Conservation (phyloP, 805 yeast genomes). For the Scheffersomyces spartinae region DNA sequence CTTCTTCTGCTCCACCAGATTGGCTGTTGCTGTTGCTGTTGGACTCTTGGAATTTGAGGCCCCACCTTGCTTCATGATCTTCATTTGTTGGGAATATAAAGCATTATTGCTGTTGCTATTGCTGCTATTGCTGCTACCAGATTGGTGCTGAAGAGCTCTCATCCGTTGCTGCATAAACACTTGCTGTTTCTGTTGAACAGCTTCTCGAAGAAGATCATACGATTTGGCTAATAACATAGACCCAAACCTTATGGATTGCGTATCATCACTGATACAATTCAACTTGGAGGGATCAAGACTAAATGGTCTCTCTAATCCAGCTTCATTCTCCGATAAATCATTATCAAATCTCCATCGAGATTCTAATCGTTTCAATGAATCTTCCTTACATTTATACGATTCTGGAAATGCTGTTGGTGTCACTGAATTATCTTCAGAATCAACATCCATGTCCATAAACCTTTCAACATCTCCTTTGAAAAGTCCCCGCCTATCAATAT, state of each 20-base stretch:
- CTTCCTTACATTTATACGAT: constrained; percentile 5
- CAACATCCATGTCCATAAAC: constrained; percentile 15
- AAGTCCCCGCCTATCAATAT: constrained; percentile 65
- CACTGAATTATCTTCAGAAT: constrained; percentile 9
- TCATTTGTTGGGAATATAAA: no score
- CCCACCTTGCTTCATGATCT: no score
- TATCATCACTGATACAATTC: constrained; percentile 73
- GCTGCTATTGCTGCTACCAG: no score
- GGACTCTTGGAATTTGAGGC: no score
- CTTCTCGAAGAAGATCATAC: constrained; percentile 66
- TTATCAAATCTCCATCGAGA: constrained; percentile 41
- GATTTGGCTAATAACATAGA: constrained; percentile 84
- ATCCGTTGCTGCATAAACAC: constrained; percentile 36
- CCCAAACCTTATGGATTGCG: constrained; percentile 86
- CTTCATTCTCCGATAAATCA: constrained; percentile 29
- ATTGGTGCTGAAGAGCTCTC: constrained; percentile 30
- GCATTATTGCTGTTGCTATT: no score
- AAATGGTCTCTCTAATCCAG: constrained; percentile 35
- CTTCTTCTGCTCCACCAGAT: no score
- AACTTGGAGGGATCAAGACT: constrained; percentile 71
- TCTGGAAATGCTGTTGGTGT: no score
- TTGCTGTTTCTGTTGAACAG: constrained; percentile 57
- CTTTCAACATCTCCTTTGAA: constrained; percentile 19
- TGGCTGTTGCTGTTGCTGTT: no score
- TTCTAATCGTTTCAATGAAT: constrained; percentile 26